A percentile compares a stretch with the other conserved stretches of the same genome.
Conservation (phyloP, 139 green algal genomes). For the Eudorina sp. region DNA sequence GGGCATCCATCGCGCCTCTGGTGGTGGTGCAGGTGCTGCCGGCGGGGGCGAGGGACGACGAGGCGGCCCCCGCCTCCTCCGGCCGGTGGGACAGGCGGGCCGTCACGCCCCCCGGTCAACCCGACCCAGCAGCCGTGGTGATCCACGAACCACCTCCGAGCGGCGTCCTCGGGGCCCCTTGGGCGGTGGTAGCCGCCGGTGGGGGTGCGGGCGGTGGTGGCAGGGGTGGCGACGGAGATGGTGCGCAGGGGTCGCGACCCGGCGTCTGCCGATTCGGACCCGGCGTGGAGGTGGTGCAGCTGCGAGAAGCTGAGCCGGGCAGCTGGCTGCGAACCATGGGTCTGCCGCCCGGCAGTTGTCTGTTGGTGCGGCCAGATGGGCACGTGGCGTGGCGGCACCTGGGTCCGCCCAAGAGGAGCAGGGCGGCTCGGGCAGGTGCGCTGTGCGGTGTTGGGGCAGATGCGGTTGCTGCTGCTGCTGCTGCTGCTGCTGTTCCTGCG, state of each 20-base stretch:
- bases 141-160: background rate
- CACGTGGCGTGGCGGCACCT: constrained; percentile 80
- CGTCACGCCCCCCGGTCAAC: background rate
- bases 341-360: constrained; percentile 39
- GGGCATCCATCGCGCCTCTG: background rate
- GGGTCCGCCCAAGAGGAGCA: background rate
- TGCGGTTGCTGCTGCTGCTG: background rate
- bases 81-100: background rate
- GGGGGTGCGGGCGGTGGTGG: no score
- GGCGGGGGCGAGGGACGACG: background rate
- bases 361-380: constrained; percentile 88
- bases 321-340: constrained; percentile 51
- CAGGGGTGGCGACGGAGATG: no score
- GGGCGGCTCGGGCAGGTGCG: no score
- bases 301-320: constrained; percentile 3
- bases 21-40: constrained; percentile 40
- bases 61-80: no score
- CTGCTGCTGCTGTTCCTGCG: background rate
- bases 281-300: constrained; percentile 33
- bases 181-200: background rate
- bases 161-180: background rate
- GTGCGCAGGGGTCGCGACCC: no score
- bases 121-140: background rate
- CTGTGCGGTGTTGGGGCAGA: no score
- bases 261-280: background rate